Percentiles rank a stretch among this genome's conserved stretches.
These are phyloP conservation scores for Yarrowia yakushimensis DNA, from an alignment of 805 yeast species.

Conservation along the genomic window DNA sequence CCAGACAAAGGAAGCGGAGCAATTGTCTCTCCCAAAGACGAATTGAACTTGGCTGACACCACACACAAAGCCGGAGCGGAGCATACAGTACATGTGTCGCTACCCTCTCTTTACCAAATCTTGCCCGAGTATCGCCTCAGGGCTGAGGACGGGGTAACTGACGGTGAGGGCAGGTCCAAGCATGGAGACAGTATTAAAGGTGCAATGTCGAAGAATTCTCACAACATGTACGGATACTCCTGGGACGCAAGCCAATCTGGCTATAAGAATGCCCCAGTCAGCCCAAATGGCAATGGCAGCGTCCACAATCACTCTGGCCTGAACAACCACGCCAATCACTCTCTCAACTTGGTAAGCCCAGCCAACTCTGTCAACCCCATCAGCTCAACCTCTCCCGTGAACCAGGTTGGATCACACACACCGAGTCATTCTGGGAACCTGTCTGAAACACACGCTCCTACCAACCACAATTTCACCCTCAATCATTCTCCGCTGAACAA, in stretches of 20 bases:
- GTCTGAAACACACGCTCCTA: not conserved
- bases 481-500: constrained; percentile 13
- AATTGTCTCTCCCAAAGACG: constrained; percentile 8
- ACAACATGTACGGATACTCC: constrained; percentile 21
- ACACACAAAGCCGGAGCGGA: constrained; percentile 23
- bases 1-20: constrained; percentile 23
- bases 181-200: constrained; percentile 20
- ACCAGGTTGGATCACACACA: not conserved
- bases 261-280: constrained; percentile 8
- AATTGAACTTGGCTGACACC: constrained; percentile 17
- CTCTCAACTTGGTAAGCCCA: not conserved
- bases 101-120: constrained; percentile 20
- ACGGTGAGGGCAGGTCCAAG: constrained; percentile 24
- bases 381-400: not conserved
- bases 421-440: not conserved
- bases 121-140: constrained; percentile 24
- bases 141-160: constrained; percentile 24
- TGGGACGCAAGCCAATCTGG: constrained; percentile 13
- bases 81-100: constrained; percentile 21
- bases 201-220: constrained; percentile 20
- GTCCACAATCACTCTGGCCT: not conserved
- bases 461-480: constrained; percentile 7
- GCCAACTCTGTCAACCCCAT: constrained; percentile 1
- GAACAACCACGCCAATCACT: not conserved
- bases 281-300: constrained; percentile 14